Evolutionary conservation across 2,329 filamentous ascomycete species (phyloP).

Genomic region (Lanzia echinophila): DNA sequence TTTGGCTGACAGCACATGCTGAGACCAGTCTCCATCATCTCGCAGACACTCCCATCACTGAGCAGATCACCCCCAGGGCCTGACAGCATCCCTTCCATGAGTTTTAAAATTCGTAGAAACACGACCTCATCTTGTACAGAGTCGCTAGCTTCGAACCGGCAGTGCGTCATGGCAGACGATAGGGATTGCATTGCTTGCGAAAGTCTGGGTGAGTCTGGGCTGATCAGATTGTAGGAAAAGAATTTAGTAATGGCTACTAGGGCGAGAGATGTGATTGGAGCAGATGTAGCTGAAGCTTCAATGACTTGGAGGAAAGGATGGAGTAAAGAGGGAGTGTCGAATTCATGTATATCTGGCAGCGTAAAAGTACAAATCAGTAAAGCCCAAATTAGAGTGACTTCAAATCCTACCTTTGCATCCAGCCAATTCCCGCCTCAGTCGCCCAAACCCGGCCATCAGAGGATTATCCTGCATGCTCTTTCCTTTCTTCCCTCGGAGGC

Average conservation of each 20-base stretch:
- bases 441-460: conserved; percentile 89
- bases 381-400: not conserved
- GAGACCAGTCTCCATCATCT: conserved; percentile 98
- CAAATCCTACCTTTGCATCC: conserved; percentile 62
- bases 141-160: conserved; percentile 94
- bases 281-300: conserved; percentile 90
- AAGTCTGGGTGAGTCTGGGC: conserved; percentile 76
- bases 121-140: conserved; percentile 94
- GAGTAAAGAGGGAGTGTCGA: conserved; percentile 83
- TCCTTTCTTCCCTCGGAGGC: conserved; percentile 86
- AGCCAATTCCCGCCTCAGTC: conserved; percentile 79
- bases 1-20: conserved; percentile 95
- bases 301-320: conserved; percentile 96
- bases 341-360: conserved; percentile 67
- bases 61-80: conserved; percentile 85
- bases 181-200: conserved; percentile 89
- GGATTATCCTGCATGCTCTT: conserved; percentile 98
- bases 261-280: conserved; percentile 90
- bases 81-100: conserved; percentile 98
- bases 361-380: conserved; percentile 23
- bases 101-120: conserved; percentile 82
- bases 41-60: conserved; percentile 97
- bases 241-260: conserved; percentile 94
- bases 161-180: conserved; percentile 93
- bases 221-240: conserved; percentile 88